phyloP scores from a whole-genome alignment of 2,329 filamentous ascomycete species.

The Aspergillus persii region DNA sequence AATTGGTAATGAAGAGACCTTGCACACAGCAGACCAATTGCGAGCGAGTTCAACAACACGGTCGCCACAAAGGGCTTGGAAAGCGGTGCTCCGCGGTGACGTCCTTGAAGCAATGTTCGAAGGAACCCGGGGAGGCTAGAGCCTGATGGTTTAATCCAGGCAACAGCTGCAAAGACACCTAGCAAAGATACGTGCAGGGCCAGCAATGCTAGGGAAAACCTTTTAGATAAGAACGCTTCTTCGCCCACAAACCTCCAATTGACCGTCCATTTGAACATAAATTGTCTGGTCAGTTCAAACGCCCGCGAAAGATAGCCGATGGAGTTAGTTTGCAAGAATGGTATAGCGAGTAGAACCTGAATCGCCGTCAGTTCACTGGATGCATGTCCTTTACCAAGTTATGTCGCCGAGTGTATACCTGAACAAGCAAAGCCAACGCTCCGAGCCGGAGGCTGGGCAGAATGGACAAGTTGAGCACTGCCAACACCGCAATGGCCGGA shows the following conservation, averaged over 20 bases:
- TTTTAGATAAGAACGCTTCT: conserved; percentile 68
- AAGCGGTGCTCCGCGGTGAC: conserved; percentile 56
- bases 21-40: conserved; percentile 80
- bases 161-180: conserved; percentile 60
- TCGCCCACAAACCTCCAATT: conserved; percentile 98
- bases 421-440: conserved; percentile 71
- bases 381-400: not conserved
- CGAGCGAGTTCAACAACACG: conserved; percentile 71
- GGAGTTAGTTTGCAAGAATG: conserved; percentile 65
- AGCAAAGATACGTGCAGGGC: conserved; percentile 65
- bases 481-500: conserved; percentile 73
- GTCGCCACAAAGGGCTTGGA: conserved; percentile 74
- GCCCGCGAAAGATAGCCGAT: conserved; percentile 74
- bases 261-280: conserved; percentile 97
- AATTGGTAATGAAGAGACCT: conserved; percentile 93
- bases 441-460: conserved; percentile 64
- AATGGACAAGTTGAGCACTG: conserved; percentile 72
- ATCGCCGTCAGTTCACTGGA: conserved; percentile 3
- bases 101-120: conserved; percentile 51
- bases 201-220: conserved; percentile 68
- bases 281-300: conserved; percentile 87
- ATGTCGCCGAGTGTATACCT: conserved; percentile 51
- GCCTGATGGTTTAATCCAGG: conserved; percentile 70
- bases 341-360: conserved; percentile 57
- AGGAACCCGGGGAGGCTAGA: conserved; percentile 58